A percentile compares a stretch with the other conserved stretches of the same genome.
Evolutionary conservation across 2,329 filamentous ascomycete genomes (phyloP).

Genomic region (Endoconidiophora polonica): DNA sequence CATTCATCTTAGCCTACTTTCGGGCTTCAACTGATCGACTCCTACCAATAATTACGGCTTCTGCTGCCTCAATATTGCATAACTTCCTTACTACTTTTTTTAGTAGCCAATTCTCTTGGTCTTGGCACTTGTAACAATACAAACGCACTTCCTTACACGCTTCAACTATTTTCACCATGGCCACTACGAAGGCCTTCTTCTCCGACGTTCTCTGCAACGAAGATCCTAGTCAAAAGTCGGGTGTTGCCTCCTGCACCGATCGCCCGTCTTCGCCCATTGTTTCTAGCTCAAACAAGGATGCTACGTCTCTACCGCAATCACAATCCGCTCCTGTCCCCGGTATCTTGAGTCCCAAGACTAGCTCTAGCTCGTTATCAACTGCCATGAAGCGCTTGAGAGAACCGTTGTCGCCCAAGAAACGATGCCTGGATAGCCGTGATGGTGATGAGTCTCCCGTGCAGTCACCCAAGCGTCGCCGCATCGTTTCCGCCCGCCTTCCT

Average conservation of each 20-base stretch:
- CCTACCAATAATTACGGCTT: too few relatives aligned
- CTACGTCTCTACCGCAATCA: neutral
- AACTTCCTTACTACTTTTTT: too few relatives aligned
- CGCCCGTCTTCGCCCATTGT: conserved; percentile 4
- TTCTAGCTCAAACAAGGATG: neutral
- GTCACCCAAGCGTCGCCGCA: conserved; percentile 8
- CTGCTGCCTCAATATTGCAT: too few relatives aligned
- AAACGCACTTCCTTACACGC: too few relatives aligned
- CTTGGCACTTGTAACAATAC: too few relatives aligned
- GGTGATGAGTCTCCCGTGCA: conserved; percentile 5
- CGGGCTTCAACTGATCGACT: too few relatives aligned
- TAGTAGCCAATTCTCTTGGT: too few relatives aligned
- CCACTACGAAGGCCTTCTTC: conserved; percentile 4
- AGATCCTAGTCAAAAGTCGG: neutral
- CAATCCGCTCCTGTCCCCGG: neutral
- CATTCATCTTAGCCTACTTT: too few relatives aligned
- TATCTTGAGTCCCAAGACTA: conserved; percentile 9
- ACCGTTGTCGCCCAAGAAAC: conserved; percentile 1
- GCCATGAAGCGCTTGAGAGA: conserved; percentile 1
- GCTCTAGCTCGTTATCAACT: conserved; percentile 2
- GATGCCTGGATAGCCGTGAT: conserved; percentile 2
- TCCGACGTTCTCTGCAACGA: conserved; percentile 7
- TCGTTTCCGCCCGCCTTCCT: conserved; percentile 8
- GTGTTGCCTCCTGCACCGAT: too few relatives aligned
- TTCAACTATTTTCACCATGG: neutral